phyloP scores from a whole-genome alignment of 2,329 filamentous ascomycete species.

The Thielaviopsis euricoi region DNA sequence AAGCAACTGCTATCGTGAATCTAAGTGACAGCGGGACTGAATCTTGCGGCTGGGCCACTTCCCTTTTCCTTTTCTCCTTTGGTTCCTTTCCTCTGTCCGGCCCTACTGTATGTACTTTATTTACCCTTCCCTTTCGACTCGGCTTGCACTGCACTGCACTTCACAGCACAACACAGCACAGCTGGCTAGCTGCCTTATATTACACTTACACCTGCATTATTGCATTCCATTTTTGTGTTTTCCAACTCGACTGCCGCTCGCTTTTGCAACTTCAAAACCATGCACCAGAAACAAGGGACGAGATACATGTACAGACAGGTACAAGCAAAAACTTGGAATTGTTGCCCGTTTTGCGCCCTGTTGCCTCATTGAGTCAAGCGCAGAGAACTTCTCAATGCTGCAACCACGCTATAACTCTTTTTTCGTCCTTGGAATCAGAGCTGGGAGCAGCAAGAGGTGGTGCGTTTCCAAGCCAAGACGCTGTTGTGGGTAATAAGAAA shows the following conservation, averaged over 20 bases:
- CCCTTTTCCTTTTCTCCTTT: not conserved
- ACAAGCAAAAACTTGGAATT: too few species aligned
- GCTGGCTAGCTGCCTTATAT: not conserved
- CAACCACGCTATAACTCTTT: too few species aligned
- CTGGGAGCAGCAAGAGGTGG: not conserved
- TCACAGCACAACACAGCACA: too few species aligned
- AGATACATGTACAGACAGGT: too few species aligned
- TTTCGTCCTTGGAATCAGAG: not conserved
- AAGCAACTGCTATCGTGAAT: not conserved
- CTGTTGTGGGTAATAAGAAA: too few species aligned
- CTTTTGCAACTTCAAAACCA: too few species aligned
- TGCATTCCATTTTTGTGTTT: not conserved
- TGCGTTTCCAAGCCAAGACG: not conserved
- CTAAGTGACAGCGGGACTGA: constrained; percentile 8
- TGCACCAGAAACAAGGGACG: too few species aligned
- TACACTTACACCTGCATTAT: not conserved
- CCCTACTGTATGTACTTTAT: not conserved
- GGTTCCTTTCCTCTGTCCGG: not conserved
- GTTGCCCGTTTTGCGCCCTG: too few species aligned
- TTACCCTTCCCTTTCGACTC: too few species aligned
- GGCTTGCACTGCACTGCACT: too few species aligned
- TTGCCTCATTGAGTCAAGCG: too few species aligned
- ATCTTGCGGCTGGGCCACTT: constrained; percentile 4
- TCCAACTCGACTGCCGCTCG: too few species aligned
- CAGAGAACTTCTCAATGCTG: not conserved